Conservation (phyloP, 257 asterid species). For the Solanum chilense region DNA sequence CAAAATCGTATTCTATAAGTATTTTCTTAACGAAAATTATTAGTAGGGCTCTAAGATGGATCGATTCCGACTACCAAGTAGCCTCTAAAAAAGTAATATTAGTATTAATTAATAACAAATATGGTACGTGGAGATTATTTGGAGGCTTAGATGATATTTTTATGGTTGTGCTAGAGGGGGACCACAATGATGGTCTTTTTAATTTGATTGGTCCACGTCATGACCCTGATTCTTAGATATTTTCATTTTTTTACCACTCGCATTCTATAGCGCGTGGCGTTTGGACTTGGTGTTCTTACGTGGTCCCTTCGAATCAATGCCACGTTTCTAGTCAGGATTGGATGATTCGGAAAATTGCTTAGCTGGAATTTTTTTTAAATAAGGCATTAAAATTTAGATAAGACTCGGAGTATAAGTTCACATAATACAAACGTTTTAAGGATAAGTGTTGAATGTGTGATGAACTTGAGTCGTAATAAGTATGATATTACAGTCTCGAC, state of each 20-base stretch:
- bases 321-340: background rate
- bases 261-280: background rate
- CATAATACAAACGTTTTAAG: background rate
- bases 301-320: background rate
- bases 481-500: background rate
- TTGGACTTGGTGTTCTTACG: background rate
- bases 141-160: conserved; percentile 10
- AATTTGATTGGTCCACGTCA: conserved; percentile 7
- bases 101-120: background rate
- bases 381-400: background rate
- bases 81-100: background rate
- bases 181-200: background rate
- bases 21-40: accelerated
- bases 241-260: background rate
- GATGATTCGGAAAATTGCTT: background rate
- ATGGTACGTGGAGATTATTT: conserved; percentile 17
- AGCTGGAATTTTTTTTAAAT: background rate
- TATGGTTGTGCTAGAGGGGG: background rate
- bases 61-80: background rate
- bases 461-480: background rate
- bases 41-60: background rate
- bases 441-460: background rate
- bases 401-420: background rate
- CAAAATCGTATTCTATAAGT: too few species aligned
- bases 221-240: conserved; percentile 2